Evolutionary conservation across 148 eudicot species (phyloP), one percentile per base, ranked within the genome.

Genomic region (Camellia sinensis): DNA sequence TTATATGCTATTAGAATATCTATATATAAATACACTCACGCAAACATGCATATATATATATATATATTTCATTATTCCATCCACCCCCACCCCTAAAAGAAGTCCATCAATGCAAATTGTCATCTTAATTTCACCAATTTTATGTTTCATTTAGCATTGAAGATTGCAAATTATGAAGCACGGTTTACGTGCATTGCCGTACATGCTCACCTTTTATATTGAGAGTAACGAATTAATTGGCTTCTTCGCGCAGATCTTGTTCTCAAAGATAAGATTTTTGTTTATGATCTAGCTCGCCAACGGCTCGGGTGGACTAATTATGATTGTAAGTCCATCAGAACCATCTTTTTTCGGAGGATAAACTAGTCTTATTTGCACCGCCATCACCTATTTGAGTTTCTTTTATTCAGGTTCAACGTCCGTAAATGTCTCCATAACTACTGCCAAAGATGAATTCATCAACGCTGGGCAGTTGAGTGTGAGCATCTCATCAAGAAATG

Each of bases 221-320:
- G 62, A 66, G 71, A 60, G 19, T 76, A n/a, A 71, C 17, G 22
- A 46, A 64, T 8, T 53, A 50, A 52, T 50, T 46, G 17, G 60
- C 57, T 80, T 83, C 41, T 84, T 80, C 15, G 74, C 76, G 81
- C 93, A 93, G 94, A 93, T 84, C 93, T 94, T 68, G 98, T 94
- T 76, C 89, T 94, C 41, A 92, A 94, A 79, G 95, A 92, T 80
- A 94, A 91, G 84, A 91, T 94, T 52, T 82, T 94, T 78, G 93
- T 94, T 62, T 94, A 94, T 77, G 98, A 94, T 84, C 74, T 94
- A 52, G 88, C 88, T 80, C 89, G 75, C 57, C 93, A 89, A 79
- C 86, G 92, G 66, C 83, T 94, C 17, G 98, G 98, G 74, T 94
- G 98, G 98, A 92, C 97, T 6, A 89, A 91, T 85, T 92, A 94